Evolutionary conservation across 768 basidiomycete genomes (phyloP).

Genomic region (Kondoa malvinella): DNA sequence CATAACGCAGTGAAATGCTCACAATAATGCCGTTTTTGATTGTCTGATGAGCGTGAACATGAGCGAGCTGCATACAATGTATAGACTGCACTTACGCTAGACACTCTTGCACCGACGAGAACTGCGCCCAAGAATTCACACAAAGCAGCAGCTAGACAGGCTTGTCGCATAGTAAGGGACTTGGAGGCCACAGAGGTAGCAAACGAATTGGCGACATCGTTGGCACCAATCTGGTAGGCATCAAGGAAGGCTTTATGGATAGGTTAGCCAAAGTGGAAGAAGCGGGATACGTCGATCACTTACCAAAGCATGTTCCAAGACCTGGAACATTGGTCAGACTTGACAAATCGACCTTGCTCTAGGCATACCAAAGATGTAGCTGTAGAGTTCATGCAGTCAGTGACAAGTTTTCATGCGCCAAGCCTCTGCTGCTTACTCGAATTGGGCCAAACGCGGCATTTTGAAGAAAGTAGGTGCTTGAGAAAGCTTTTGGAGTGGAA

Average conservation of each 20-base stretch:
- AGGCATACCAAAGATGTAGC: no score
- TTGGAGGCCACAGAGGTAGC: conserved; percentile 33
- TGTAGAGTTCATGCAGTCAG: no score
- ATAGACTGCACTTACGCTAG: no score
- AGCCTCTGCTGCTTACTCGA: no score
- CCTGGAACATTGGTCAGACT: conserved; percentile 10
- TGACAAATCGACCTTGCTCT: no score
- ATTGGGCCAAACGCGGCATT: no score
- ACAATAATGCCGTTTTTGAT: conserved; percentile 38
- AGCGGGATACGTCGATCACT: not conserved
- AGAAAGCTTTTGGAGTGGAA: no score
- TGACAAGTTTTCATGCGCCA: no score
- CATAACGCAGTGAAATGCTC: not conserved
- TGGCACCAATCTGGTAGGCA: conserved; percentile 31
- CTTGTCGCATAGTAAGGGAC: conserved; percentile 34
- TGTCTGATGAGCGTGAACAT: conserved; percentile 28
- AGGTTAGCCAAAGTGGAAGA: not conserved
- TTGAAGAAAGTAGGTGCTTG: no score
- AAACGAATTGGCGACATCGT: conserved; percentile 31
- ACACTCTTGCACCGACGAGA: conserved; percentile 31
- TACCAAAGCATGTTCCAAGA: conserved; percentile 14
- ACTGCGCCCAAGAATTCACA: conserved; percentile 35
- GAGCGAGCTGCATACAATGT: no score
- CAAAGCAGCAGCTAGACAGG: conserved; percentile 31
- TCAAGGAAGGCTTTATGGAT: no score